Base-by-base conservation (phyloP, 352 stramenopile genomes). In the Plasmopara muralis region DNA sequence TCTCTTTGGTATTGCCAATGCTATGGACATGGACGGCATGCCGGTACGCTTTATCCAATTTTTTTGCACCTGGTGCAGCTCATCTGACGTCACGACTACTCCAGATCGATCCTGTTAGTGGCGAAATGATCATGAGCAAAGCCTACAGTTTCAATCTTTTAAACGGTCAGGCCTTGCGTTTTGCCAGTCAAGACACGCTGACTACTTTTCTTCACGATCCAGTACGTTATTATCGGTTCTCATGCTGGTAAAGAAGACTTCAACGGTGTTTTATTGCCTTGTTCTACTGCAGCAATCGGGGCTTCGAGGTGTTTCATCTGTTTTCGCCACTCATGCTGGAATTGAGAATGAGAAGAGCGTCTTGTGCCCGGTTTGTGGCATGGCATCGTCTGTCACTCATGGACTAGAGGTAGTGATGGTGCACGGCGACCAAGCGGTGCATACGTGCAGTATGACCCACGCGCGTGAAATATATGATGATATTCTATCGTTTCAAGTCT, bases 371-470 rank as follows among this genome's bases (percentile, higher is more conserved):
- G 72, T 89, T 34, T 89, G 78, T 33, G 76, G 78, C 43, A 89
- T 89, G 78, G 68, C 83, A 60, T 78, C 76, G 31, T 68, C 66
- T 6, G 53, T 69, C 6, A 54, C 67, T 3, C 52, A 64, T 31
- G 76, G 75, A 0, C 78, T 75, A 5, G 43, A 74, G 44, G 75
- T 89, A 38, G 42, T 64, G 29, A 83, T 83, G 65, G 50, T 58
- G 47, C 74, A 87, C 41, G 74, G 78, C 25, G 60, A 77, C 12
- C 78, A 89, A 38, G 55, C 62, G 10, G 70, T 89, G 46, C 76
- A 83, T 53, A 79, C 78, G 44, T 89, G 78, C 58, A 89, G 76
- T 51, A 60, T 87, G 63, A 73, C 66, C 18, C 78, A 89, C 54
- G 78, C 78, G 18, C 75, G 81, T 14, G 63, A 89, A 43, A 68